Percentiles rank a stretch among this genome's conserved stretches.
phyloP scores from a whole-genome alignment of 139 green algal genomes.

The Chlorella sorokiniana region DNA sequence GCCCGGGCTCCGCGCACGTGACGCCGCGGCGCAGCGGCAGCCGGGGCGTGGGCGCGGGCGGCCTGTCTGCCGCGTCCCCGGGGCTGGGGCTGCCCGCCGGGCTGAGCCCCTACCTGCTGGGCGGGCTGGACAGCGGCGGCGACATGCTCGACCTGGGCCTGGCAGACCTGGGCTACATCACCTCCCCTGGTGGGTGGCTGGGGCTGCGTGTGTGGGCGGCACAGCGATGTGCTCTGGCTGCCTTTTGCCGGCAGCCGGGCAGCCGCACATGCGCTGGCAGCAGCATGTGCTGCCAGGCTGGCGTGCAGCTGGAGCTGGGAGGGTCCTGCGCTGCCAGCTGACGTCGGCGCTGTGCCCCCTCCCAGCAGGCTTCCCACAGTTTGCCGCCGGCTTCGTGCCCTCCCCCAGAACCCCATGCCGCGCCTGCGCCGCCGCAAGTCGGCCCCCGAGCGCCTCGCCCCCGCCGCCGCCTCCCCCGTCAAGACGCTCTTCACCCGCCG shows the following conservation, averaged over 20 bases:
- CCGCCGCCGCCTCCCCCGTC: constrained; percentile 45
- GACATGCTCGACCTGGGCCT: too few relatives aligned
- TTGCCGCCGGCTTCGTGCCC: constrained; percentile 14
- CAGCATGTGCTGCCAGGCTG: too few relatives aligned
- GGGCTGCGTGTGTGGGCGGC: not conserved
- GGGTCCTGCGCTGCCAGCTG: not conserved
- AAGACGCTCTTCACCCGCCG: constrained; percentile 46
- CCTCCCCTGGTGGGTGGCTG: constrained; percentile 10
- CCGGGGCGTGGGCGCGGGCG: not conserved
- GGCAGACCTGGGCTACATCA: constrained; percentile 26
- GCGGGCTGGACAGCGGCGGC: not conserved
- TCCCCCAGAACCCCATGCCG: constrained; percentile 32
- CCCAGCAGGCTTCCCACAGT: constrained; percentile 22
- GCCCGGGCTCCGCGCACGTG: constrained; percentile 13
- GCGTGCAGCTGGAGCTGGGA: too few relatives aligned
- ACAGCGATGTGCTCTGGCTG: too few relatives aligned
- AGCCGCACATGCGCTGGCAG: too few relatives aligned
- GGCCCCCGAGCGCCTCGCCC: constrained; percentile 44
- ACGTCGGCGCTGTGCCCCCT: not conserved
- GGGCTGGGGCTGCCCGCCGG: constrained; percentile 17
- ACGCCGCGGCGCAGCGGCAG: constrained; percentile 17
- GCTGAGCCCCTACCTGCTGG: constrained; percentile 11
- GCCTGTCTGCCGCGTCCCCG: not conserved
- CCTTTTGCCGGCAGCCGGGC: too few relatives aligned
- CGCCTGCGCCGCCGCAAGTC: constrained; percentile 55